Conservation (phyloP, 805 yeast species). For the Jamesozyma lodderae region DNA sequence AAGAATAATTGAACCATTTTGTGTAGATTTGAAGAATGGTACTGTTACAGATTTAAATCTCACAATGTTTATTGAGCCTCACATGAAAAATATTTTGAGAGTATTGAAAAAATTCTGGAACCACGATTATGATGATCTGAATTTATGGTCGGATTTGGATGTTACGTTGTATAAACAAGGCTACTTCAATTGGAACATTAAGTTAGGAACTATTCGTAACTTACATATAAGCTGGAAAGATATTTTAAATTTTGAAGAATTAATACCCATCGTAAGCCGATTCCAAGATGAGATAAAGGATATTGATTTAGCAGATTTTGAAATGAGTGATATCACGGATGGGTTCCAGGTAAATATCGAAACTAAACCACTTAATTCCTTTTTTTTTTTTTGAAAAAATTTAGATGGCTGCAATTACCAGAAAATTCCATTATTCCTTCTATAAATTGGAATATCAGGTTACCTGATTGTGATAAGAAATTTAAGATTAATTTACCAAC, state of each 20-base stretch:
- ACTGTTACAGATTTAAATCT: constrained; percentile 15
- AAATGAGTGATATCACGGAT: constrained; percentile 14
- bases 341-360: constrained; percentile 20
- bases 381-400: constrained; percentile 1
- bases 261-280: neutral
- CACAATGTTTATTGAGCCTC: constrained; percentile 20
- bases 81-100: constrained; percentile 18
- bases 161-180: constrained; percentile 12
- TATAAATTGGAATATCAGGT: constrained; percentile 30
- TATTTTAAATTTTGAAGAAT: constrained; percentile 13
- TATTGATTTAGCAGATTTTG: constrained; percentile 21
- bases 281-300: constrained; percentile 8
- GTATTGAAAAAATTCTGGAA: constrained; percentile 24
- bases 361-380: constrained; percentile 1
- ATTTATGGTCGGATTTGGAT: constrained; percentile 22
- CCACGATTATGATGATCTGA: constrained; percentile 17
- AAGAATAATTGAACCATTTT: constrained; percentile 14
- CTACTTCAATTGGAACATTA: constrained; percentile 8
- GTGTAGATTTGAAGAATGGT: constrained; percentile 19
- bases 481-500: constrained; percentile 27
- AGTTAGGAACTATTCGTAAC: constrained; percentile 11
- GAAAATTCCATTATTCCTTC: constrained; percentile 24
- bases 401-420: constrained; percentile 15
- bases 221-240: constrained; percentile 18
- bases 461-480: constrained; percentile 31